A percentile compares a stretch with the other conserved stretches of the same genome.
Evolutionary conservation across 768 basidiomycete genomes (phyloP).

Genomic region (Lactarius hatsudake): DNA sequence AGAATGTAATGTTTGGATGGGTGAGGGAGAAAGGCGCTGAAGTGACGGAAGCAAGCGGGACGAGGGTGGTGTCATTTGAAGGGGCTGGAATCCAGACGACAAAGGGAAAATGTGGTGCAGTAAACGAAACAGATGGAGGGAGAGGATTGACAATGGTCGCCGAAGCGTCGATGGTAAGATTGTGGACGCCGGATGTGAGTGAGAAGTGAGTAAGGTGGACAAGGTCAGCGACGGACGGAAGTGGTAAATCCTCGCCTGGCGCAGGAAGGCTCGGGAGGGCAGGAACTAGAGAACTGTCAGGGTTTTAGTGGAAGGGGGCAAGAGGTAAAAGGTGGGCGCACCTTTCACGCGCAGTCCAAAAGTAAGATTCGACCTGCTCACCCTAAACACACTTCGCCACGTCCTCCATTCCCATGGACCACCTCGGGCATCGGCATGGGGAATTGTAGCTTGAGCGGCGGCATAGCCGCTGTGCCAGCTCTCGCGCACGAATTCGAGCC

Average conservation of each 20-base stretch:
- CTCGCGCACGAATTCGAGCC: slow-evolving; percentile 23
- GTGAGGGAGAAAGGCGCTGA: slow-evolving; percentile 58
- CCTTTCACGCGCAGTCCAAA: slow-evolving; percentile 47
- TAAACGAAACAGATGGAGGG: slow-evolving; percentile 48
- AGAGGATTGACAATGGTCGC: slow-evolving; percentile 60
- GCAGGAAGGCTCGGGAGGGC: slow-evolving; percentile 61
- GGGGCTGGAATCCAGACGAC: slow-evolving; percentile 47
- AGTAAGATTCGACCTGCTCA: slow-evolving; percentile 3
- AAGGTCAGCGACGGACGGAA: slow-evolving; percentile 57
- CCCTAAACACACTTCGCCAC: slow-evolving; percentile 19
- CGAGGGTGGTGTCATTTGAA: slow-evolving; percentile 22
- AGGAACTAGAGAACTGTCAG: slow-evolving; percentile 47
- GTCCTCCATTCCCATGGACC: neutral
- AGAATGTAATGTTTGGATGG: slow-evolving; percentile 64
- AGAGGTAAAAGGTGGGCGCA: slow-evolving; percentile 35
- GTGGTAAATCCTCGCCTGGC: slow-evolving; percentile 48
- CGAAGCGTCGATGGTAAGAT: slow-evolving; percentile 39
- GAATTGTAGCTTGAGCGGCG: slow-evolving; percentile 3
- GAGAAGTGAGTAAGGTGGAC: slow-evolving; percentile 59
- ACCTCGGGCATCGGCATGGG: slow-evolving; percentile 10
- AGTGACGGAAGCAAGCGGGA: slow-evolving; percentile 54
- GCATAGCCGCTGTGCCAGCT: slow-evolving; percentile 21
- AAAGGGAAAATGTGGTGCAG: slow-evolving; percentile 60
- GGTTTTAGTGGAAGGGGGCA: slow-evolving; percentile 16
- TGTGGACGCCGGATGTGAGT: slow-evolving; percentile 37